These are phyloP conservation scores for Chrysosporium keratinophilum DNA, from an alignment of 2,329 filamentous ascomycete genomes.

Conservation along the genomic window DNA sequence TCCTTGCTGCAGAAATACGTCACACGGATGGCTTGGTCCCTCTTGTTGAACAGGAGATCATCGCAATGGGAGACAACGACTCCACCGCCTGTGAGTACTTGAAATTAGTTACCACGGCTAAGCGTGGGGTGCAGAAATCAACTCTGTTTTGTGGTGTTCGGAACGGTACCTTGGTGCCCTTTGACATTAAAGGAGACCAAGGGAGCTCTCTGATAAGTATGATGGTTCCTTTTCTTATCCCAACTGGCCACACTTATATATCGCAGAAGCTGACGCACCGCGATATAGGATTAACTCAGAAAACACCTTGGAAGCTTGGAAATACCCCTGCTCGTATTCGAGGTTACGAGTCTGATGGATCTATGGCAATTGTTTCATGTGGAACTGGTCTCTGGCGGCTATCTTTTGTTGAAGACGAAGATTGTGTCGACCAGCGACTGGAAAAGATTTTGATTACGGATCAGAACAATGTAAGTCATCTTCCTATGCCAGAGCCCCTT, in stretches of 20 bases:
- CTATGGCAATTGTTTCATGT: conserved; percentile 29
- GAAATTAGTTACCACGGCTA: conserved; percentile 21
- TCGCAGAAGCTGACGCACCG: not conserved
- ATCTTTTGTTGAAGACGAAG: conserved; percentile 21
- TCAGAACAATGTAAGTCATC: conserved; percentile 31
- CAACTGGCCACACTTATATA: not conserved
- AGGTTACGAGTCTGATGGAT: conserved; percentile 19
- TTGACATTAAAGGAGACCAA: conserved; percentile 18
- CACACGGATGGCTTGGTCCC: conserved; percentile 19
- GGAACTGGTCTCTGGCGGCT: conserved; percentile 32
- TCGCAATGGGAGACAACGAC: conserved; percentile 21
- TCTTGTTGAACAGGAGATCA: conserved; percentile 21
- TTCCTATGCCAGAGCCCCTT: not conserved
- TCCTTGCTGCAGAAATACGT: conserved; percentile 24
- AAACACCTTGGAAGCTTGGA: conserved; percentile 25
- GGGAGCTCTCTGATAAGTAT: conserved; percentile 23
- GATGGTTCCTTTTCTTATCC: conserved; percentile 3
- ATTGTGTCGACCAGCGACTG: conserved; percentile 22
- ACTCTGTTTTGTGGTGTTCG: conserved; percentile 38
- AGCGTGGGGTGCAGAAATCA: conserved; percentile 15
- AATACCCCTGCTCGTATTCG: conserved; percentile 31
- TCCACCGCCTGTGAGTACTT: conserved; percentile 31
- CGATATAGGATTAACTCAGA: conserved; percentile 26
- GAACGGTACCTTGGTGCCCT: conserved; percentile 34
- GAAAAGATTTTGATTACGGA: conserved; percentile 35